A percentile compares a stretch with the other conserved stretches of the same genome.
phyloP scores from a whole-genome alignment of 495 filamentous ascomycete species.

The Aspergillus homomorphus region DNA sequence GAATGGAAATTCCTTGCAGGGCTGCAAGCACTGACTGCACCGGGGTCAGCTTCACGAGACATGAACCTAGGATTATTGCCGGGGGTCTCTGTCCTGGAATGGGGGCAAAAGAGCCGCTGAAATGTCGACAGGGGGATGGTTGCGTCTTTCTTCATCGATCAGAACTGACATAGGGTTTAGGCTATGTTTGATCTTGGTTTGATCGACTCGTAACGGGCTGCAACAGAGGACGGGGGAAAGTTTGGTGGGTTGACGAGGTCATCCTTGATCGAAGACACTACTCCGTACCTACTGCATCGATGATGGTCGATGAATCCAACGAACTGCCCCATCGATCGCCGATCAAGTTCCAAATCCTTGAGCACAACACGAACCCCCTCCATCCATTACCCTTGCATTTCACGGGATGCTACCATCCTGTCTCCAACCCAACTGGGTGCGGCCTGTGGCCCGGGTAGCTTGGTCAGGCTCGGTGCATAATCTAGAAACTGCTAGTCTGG shows the following conservation, averaged over 20 bases:
- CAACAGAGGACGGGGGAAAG: background rate
- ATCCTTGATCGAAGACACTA: background rate
- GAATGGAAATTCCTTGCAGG: background rate
- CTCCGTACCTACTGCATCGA: no score
- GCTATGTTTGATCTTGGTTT: background rate
- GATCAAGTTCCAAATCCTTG: background rate
- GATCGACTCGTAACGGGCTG: background rate
- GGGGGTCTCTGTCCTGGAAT: background rate
- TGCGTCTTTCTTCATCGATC: no score
- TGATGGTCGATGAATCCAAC: background rate
- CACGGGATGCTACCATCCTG: slow-evolving; percentile 3
- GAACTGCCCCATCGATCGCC: slow-evolving; percentile 1
- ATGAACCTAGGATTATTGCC: background rate
- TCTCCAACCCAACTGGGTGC: slow-evolving; percentile 7
- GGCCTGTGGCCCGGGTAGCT: slow-evolving; percentile 3
- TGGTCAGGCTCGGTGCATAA: slow-evolving; percentile 10
- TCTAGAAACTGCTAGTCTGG: slow-evolving; percentile 12
- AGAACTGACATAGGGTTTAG: background rate
- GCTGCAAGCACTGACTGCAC: background rate
- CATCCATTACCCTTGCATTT: slow-evolving; percentile 20
- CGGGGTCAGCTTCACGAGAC: background rate
- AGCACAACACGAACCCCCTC: background rate
- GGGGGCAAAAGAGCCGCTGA: background rate
- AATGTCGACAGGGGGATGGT: background rate
- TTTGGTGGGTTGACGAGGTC: background rate